Conservation (phyloP, 768 basidiomycete genomes). For the Termitomyces sp. region DNA sequence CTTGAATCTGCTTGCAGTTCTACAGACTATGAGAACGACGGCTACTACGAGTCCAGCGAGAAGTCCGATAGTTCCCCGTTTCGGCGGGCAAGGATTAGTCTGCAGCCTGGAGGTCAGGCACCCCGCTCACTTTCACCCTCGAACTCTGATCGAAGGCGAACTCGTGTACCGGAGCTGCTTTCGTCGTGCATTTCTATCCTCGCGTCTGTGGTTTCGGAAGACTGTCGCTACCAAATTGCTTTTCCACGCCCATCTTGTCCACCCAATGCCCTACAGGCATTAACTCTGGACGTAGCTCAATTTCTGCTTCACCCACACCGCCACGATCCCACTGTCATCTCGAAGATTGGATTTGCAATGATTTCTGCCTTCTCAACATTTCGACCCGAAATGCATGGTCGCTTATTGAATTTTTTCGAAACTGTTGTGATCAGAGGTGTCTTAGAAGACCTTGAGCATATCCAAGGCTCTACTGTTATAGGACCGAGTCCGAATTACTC, state of each 20-base stretch:
- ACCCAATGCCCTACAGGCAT: conserved; percentile 69
- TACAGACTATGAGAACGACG: conserved; percentile 12
- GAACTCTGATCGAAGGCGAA: conserved; percentile 22
- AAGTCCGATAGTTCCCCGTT: conserved; percentile 34
- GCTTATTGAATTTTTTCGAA: conserved; percentile 67
- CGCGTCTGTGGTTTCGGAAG: conserved; percentile 61
- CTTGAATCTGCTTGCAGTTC: not conserved
- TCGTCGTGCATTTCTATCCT: conserved; percentile 54
- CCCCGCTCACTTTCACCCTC: conserved; percentile 57
- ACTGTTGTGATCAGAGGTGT: conserved; percentile 49
- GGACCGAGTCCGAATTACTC: conserved; percentile 1
- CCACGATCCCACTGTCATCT: conserved; percentile 43
- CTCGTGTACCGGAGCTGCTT: conserved; percentile 46
- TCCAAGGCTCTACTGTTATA: conserved; percentile 23
- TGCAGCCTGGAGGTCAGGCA: conserved; percentile 34
- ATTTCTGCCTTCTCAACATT: conserved; percentile 76
- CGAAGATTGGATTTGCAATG: conserved; percentile 59
- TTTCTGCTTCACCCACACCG: conserved; percentile 53
- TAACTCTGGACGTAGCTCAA: conserved; percentile 67
- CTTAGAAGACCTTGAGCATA: conserved; percentile 38
- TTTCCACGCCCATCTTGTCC: conserved; percentile 60
- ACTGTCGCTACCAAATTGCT: conserved; percentile 61
- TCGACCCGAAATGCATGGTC: conserved; percentile 50
- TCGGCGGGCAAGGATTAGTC: conserved; percentile 37
- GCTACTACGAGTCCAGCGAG: conserved; percentile 14